Percentiles rank a stretch among this genome's conserved stretches.
Evolutionary conservation across 2,329 filamentous ascomycete species (phyloP).

Genomic region (Pseudogymnoascus sp.): DNA sequence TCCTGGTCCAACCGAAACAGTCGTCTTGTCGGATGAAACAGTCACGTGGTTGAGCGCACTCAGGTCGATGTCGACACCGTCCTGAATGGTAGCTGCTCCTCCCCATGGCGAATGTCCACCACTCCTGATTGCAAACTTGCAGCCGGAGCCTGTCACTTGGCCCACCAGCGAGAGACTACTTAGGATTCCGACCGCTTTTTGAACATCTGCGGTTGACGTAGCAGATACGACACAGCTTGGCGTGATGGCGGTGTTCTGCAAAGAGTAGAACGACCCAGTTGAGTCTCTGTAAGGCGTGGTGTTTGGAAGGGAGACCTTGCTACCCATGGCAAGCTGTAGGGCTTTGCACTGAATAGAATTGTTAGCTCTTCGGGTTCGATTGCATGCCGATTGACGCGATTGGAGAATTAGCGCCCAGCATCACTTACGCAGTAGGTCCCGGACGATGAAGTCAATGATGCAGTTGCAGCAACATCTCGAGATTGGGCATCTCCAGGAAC

Average conservation of each 20-base stretch:
- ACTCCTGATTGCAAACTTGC: constrained; percentile 45
- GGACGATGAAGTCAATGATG: background rate
- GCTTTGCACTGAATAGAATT: background rate
- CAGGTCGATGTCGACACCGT: constrained; percentile 41
- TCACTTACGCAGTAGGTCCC: constrained; percentile 2
- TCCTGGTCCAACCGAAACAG: constrained; percentile 30
- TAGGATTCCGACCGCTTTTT: constrained; percentile 14
- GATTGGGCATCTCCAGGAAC: background rate
- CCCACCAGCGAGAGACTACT: background rate
- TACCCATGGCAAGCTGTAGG: background rate
- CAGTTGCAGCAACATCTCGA: background rate
- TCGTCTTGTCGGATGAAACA: constrained; percentile 21
- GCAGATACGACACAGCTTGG: constrained; percentile 26
- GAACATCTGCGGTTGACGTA: constrained; percentile 20
- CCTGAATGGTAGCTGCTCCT: constrained; percentile 39
- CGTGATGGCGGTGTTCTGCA: constrained; percentile 13
- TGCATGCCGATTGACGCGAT: background rate
- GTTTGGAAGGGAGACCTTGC: constrained; percentile 9
- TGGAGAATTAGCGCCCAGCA: too few relatives aligned
- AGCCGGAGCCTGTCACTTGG: constrained; percentile 14
- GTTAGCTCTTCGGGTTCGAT: background rate
- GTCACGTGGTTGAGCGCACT: constrained; percentile 19
- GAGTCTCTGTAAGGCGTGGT: constrained; percentile 9
- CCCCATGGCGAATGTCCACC: constrained; percentile 51
- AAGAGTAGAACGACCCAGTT: constrained; percentile 15